A percentile compares a stretch with the other conserved stretches of the same genome.
phyloP scores from a whole-genome alignment of 2,329 filamentous ascomycete species.

The Hypoxylon sp. region DNA sequence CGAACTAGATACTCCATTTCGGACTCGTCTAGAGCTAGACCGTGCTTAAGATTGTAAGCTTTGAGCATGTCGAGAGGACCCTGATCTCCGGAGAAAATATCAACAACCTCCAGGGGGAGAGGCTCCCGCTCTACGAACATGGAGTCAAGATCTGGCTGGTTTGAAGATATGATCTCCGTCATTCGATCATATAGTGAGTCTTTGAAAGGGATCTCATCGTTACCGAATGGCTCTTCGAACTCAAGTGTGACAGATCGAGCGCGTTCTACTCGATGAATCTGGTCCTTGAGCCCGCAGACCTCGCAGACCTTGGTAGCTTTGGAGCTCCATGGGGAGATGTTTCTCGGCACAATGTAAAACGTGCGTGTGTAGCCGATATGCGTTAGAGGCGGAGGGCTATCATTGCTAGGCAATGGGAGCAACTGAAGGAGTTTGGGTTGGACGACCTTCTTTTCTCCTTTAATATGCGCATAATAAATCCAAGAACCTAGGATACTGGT shows the following conservation, averaged over 20 bases:
- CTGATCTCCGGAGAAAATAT: slow-evolving; percentile 74
- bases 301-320: slow-evolving; percentile 94
- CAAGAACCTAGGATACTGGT: slow-evolving; percentile 65
- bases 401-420: slow-evolving; percentile 54
- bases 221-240: slow-evolving; percentile 65
- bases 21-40: slow-evolving; percentile 85
- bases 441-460: slow-evolving; percentile 56
- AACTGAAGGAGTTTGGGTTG: slow-evolving; percentile 62
- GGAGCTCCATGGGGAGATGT: slow-evolving; percentile 93
- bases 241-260: slow-evolving; percentile 81
- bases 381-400: slow-evolving; percentile 44
- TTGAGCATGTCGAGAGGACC: slow-evolving; percentile 79
- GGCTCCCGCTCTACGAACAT: slow-evolving; percentile 82
- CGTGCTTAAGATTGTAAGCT: slow-evolving; percentile 85
- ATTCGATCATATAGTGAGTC: slow-evolving; percentile 92
- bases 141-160: slow-evolving; percentile 74
- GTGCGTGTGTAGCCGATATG: slow-evolving; percentile 46
- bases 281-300: slow-evolving; percentile 82
- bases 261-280: slow-evolving; percentile 84
- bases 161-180: slow-evolving; percentile 83
- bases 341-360: slow-evolving; percentile 55
- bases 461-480: slow-evolving; percentile 76
- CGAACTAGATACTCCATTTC: slow-evolving; percentile 97
- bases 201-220: slow-evolving; percentile 66
- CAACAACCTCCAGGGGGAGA: slow-evolving; percentile 77